Evolutionary conservation across 1,139 yeast genomes (phyloP).

Genomic region (Hemisphaericaspora lyxosophila): DNA sequence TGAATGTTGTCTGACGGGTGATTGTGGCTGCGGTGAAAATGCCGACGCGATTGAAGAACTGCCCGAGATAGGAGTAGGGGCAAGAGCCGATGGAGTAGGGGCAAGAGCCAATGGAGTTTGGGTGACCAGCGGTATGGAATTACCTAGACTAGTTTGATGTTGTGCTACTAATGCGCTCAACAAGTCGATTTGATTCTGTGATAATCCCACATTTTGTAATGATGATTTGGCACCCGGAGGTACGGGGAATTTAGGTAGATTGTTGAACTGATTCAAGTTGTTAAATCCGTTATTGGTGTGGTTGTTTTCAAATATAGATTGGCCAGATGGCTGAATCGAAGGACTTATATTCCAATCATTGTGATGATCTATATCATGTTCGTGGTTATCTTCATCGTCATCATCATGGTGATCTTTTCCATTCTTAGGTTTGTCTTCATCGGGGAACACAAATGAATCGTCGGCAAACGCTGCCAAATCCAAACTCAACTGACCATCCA

Average conservation of each 20-base stretch:
- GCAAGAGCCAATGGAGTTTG: too few species aligned
- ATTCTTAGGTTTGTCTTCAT: slow-evolving; percentile 63
- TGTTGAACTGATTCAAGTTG: slow-evolving; percentile 6
- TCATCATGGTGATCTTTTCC: slow-evolving; percentile 17
- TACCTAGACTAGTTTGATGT: slow-evolving; percentile 48
- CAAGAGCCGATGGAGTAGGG: slow-evolving; percentile 9
- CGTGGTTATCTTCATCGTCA: slow-evolving; percentile 6
- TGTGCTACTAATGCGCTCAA: slow-evolving; percentile 71
- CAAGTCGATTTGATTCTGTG: slow-evolving; percentile 68
- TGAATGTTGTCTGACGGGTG: slow-evolving; percentile 27
- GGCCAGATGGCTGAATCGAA: background rate
- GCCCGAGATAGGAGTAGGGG: slow-evolving; percentile 8
- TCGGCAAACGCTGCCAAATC: slow-evolving; percentile 82
- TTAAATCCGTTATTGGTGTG: slow-evolving; percentile 9
- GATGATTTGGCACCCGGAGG: slow-evolving; percentile 72
- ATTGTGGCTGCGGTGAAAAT: slow-evolving; percentile 9
- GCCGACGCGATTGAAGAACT: slow-evolving; percentile 5
- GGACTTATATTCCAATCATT: slow-evolving; percentile 6
- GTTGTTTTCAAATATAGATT: slow-evolving; percentile 7
- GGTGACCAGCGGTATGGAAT: slow-evolving; percentile 16
- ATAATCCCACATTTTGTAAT: slow-evolving; percentile 61
- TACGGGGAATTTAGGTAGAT: slow-evolving; percentile 60
- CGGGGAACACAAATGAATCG: slow-evolving; percentile 74
- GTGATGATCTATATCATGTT: slow-evolving; percentile 10
- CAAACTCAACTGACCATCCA: slow-evolving; percentile 67